These are phyloP conservation scores for Colletotrichum salicis DNA, from an alignment of 2,329 filamentous ascomycete species.

Conservation along the genomic window DNA sequence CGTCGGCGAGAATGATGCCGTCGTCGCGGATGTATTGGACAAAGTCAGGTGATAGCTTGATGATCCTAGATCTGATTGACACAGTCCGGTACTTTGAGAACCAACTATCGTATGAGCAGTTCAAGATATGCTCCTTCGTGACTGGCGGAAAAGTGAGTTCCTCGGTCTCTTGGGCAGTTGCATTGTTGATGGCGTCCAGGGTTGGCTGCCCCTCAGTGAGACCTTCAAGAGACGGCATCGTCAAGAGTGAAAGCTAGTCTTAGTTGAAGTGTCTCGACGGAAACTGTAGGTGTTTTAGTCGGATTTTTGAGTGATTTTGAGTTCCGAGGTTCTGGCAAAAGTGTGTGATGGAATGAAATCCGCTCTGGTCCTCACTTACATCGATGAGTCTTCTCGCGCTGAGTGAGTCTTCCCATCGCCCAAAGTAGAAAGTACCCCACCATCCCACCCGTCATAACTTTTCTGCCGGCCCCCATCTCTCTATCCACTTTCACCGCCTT, in stretches of 20 bases:
- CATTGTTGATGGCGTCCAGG: constrained; percentile 23
- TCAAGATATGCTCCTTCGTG: constrained; percentile 85
- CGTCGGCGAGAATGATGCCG: constrained; percentile 87
- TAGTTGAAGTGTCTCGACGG: not conserved
- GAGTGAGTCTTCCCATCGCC: constrained; percentile 31
- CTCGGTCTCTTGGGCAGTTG: constrained; percentile 33
- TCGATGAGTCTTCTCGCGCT: constrained; percentile 30
- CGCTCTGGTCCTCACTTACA: constrained; percentile 22
- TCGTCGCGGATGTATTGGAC: constrained; percentile 90
- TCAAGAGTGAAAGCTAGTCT: not conserved
- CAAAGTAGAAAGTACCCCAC: constrained; percentile 33
- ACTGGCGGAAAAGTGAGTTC: constrained; percentile 81
- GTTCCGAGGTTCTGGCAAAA: not conserved
- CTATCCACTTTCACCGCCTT: constrained; percentile 18
- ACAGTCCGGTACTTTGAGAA: constrained; percentile 80
- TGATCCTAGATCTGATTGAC: constrained; percentile 86
- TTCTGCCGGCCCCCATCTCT: constrained; percentile 25
- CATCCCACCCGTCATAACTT: constrained; percentile 20
- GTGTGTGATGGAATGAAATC: not conserved
- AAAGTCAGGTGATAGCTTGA: constrained; percentile 80
- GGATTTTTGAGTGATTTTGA: too few species aligned
- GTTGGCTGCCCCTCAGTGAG: constrained; percentile 35
- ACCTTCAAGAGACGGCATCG: constrained; percentile 46
- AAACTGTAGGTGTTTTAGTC: not conserved
- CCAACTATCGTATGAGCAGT: constrained; percentile 96